Conservation (phyloP, 306 rosid genomes). For the Casuarina glauca region DNA sequence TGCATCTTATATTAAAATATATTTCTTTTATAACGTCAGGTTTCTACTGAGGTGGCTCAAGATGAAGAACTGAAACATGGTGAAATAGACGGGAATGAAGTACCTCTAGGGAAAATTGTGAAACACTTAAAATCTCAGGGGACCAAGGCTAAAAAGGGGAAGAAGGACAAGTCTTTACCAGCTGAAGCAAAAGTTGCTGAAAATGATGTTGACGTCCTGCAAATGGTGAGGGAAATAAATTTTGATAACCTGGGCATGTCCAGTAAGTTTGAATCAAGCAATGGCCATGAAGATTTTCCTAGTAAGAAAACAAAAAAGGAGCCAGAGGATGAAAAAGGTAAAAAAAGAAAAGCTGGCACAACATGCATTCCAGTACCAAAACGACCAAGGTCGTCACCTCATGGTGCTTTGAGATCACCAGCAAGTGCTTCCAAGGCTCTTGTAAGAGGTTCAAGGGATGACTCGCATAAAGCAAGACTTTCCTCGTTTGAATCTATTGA, state of each 20-base stretch:
- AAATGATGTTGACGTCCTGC: slow-evolving; percentile 62
- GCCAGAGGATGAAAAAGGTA: slow-evolving; percentile 33
- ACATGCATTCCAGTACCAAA: slow-evolving; percentile 57
- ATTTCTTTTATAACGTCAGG: slow-evolving; percentile 42
- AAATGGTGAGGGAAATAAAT: slow-evolving; percentile 73
- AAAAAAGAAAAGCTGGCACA: slow-evolving; percentile 58
- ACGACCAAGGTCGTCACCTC: slow-evolving; percentile 53
- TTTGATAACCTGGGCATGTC: slow-evolving; percentile 58
- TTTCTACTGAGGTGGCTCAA: slow-evolving; percentile 45
- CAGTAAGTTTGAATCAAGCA: slow-evolving; percentile 63
- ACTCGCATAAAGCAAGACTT: slow-evolving; percentile 33
- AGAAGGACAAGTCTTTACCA: slow-evolving; percentile 47
- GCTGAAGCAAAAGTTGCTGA: slow-evolving; percentile 49
- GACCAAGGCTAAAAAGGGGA: slow-evolving; percentile 57
- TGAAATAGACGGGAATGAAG: slow-evolving; percentile 61
- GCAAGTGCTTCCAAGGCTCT: slow-evolving; percentile 46
- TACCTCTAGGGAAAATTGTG: slow-evolving; percentile 76
- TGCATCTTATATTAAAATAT: slow-evolving; percentile 24
- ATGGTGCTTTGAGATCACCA: slow-evolving; percentile 45
- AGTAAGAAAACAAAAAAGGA: slow-evolving; percentile 42
- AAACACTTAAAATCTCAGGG: slow-evolving; percentile 63
- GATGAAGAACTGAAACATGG: slow-evolving; percentile 56
- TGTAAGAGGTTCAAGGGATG: slow-evolving; percentile 41
- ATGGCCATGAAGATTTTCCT: slow-evolving; percentile 64
- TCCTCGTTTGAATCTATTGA: slow-evolving; percentile 23